phyloP scores from a whole-genome alignment of 495 filamentous ascomycete species.

The Penicillium odoratum region DNA sequence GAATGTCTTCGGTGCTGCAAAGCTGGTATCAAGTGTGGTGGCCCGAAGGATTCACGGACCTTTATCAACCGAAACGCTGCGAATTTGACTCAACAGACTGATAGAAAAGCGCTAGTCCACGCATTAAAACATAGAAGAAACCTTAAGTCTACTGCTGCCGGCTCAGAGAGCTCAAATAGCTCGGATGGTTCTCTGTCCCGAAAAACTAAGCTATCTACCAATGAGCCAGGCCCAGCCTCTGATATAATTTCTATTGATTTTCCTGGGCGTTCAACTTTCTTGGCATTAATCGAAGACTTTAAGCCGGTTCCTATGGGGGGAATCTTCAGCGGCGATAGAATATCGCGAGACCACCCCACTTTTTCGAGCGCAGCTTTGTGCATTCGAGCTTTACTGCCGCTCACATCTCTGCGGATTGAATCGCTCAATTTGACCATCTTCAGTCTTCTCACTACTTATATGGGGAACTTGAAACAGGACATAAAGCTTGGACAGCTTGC shows the following conservation, averaged over 20 bases:
- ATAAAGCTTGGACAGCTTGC: neutral
- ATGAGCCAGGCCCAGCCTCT: neutral
- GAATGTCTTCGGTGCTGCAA: slow-evolving; percentile 3
- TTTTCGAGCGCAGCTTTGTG: slow-evolving; percentile 2
- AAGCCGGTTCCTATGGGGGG: neutral
- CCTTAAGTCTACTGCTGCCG: neutral
- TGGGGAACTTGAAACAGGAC: neutral
- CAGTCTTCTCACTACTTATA: slow-evolving; percentile 1
- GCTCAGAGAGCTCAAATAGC: neutral
- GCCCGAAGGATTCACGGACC: neutral
- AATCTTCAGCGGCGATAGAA: slow-evolving; percentile 1
- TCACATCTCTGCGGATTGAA: neutral
- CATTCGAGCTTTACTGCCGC: slow-evolving; percentile 4
- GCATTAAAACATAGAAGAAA: neutral
- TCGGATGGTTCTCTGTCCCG: neutral
- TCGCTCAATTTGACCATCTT: neutral
- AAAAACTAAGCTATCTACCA: neutral
- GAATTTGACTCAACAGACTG: neutral
- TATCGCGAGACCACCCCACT: neutral
- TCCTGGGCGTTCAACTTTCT: neutral
- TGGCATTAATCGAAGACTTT: neutral
- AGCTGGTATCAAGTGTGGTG: slow-evolving; percentile 1
- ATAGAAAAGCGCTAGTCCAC: slow-evolving; percentile 2
- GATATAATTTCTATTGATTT: neutral
- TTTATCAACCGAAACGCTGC: neutral